Conservation (phyloP, 768 basidiomycete genomes). For the Mycena chlorophos region DNA sequence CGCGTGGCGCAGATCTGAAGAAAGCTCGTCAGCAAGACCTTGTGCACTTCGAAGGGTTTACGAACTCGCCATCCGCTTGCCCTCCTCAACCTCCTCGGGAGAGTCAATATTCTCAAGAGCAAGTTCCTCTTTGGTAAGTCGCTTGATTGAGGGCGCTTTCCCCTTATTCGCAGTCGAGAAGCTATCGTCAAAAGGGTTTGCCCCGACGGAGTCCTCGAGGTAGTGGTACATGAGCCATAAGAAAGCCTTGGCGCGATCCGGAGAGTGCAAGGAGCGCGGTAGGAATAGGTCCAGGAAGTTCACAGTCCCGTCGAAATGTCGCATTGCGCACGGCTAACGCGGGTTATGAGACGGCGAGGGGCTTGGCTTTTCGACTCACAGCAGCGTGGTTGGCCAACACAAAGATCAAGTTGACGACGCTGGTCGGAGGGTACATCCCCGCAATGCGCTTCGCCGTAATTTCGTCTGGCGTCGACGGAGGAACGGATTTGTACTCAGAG, state of each 20-base stretch:
- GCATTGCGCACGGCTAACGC: constrained; percentile 54
- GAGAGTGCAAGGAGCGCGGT: constrained; percentile 69
- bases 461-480: constrained; percentile 74
- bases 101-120: constrained; percentile 76
- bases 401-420: constrained; percentile 84
- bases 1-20: constrained; percentile 55
- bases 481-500: constrained; percentile 61
- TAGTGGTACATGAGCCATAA: constrained; percentile 85
- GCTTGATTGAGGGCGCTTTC: constrained; percentile 63
- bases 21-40: background rate
- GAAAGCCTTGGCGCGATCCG: constrained; percentile 74
- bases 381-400: constrained; percentile 77
- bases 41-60: background rate
- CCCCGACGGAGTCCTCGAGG: constrained; percentile 59
- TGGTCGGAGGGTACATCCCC: constrained; percentile 74
- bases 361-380: constrained; percentile 44
- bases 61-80: constrained; percentile 62
- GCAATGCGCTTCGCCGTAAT: constrained; percentile 66
- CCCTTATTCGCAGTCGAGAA: constrained; percentile 55
- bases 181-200: constrained; percentile 78
- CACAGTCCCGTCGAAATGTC: constrained; percentile 72
- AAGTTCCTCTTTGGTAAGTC: constrained; percentile 56
- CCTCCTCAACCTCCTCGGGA: constrained; percentile 75
- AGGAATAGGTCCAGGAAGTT: constrained; percentile 87
- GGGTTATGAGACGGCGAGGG: constrained; percentile 10